Evolutionary conservation across 306 rosid species (phyloP).

Genomic region (Vigna angularis): DNA sequence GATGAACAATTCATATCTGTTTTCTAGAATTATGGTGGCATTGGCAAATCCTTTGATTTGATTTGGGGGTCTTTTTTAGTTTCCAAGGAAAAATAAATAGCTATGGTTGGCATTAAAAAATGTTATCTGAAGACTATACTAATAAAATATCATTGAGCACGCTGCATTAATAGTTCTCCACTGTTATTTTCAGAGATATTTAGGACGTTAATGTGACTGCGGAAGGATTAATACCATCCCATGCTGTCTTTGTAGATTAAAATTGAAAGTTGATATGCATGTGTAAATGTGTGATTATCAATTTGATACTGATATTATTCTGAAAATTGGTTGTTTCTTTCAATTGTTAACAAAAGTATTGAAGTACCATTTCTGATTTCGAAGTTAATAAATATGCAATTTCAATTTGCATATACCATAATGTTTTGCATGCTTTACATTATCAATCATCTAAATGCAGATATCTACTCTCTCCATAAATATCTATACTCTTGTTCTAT

Average conservation of each 20-base stretch:
- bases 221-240: conserved; percentile 5
- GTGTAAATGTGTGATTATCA: conserved; percentile 26
- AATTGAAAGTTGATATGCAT: conserved; percentile 27
- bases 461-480: not conserved
- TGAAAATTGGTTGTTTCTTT: conserved; percentile 14
- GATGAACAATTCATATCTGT: not conserved
- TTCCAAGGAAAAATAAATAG: conserved; percentile 10
- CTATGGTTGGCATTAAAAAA: not conserved
- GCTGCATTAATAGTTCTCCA: conserved; percentile 15
- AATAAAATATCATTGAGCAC: too few relatives aligned
- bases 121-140: conserved; percentile 2
- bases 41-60: conserved; percentile 4
- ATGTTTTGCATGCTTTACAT: conserved; percentile 23
- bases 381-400: conserved; percentile 24
- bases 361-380: not conserved
- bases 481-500: conserved; percentile 9
- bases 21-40: conserved; percentile 14
- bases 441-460: conserved; percentile 11
- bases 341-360: conserved; percentile 17
- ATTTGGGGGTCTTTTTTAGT: conserved; percentile 21
- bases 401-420: conserved; percentile 12
- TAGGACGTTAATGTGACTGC: not conserved
- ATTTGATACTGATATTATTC: not conserved
- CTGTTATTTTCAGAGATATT: not conserved
- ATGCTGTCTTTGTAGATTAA: conserved; percentile 6